Evolutionary conservation across 257 asterid genomes (phyloP).

Genomic region (Jasminum sambac): DNA sequence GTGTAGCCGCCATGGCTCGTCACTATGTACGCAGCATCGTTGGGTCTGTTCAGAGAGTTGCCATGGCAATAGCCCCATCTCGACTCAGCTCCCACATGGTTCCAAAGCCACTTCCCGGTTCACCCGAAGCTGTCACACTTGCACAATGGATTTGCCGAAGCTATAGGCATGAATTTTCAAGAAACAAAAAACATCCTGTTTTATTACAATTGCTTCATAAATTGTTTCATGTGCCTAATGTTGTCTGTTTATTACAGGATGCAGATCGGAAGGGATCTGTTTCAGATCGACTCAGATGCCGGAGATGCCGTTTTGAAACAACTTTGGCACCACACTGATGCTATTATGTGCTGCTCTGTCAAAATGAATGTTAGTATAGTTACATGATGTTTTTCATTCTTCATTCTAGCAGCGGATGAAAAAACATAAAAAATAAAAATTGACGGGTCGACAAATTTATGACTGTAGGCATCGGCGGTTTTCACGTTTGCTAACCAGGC

Average conservation of each 20-base stretch:
- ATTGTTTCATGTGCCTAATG: not conserved
- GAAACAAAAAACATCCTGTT: not conserved
- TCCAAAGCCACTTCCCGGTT: slow-evolving; percentile 67
- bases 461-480: slow-evolving; percentile 75
- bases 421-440: too few relatives aligned
- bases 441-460: not conserved
- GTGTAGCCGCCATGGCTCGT: slow-evolving; percentile 93
- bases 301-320: slow-evolving; percentile 80
- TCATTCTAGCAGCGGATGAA: not conserved
- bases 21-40: slow-evolving; percentile 84
- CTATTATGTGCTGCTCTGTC: slow-evolving; percentile 91
- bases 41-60: slow-evolving; percentile 82
- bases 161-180: slow-evolving; percentile 51
- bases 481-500: slow-evolving; percentile 92
- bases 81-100: slow-evolving; percentile 52
- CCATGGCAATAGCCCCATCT: slow-evolving; percentile 88
- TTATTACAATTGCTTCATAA: not conserved
- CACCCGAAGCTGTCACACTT: slow-evolving; percentile 75
- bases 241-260: slow-evolving; percentile 35
- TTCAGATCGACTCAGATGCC: slow-evolving; percentile 46
- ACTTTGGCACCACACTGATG: slow-evolving; percentile 87
- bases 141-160: slow-evolving; percentile 83
- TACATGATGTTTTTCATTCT: not conserved
- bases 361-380: slow-evolving; percentile 63
- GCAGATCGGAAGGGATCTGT: slow-evolving; percentile 78